Evolutionary conservation across 257 asterid genomes (phyloP).

Genomic region (Petrea volubilis): DNA sequence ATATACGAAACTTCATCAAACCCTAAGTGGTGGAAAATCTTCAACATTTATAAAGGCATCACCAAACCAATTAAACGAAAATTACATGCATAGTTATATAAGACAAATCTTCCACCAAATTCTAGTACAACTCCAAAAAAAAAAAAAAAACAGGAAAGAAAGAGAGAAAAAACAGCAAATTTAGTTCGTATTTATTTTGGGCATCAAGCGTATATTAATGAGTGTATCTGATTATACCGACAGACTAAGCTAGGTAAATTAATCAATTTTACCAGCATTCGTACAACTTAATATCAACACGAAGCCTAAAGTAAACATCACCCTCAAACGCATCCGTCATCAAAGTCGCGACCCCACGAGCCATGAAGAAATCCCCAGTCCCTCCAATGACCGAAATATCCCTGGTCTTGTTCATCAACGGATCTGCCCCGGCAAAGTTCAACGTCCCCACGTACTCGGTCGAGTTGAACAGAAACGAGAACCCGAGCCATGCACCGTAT

Average conservation of each 20-base stretch:
- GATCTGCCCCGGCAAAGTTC: conserved; percentile 70
- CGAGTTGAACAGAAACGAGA: conserved; percentile 63
- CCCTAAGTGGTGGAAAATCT: not conserved
- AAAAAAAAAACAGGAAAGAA: too few relatives aligned
- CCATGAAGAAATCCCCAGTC: conserved; percentile 85
- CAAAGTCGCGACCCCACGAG: conserved; percentile 68
- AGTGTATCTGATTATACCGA: too few relatives aligned
- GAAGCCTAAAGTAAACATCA: conserved; percentile 68
- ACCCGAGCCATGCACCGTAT: conserved; percentile 59
- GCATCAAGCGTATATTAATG: too few relatives aligned
- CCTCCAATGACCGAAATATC: conserved; percentile 81
- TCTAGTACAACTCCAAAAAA: too few relatives aligned
- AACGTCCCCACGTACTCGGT: conserved; percentile 51
- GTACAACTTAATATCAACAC: conserved; percentile 56
- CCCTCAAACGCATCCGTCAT: conserved; percentile 60
- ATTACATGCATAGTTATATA: not conserved
- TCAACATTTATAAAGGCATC: not conserved
- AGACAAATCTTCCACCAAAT: not conserved
- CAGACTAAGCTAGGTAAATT: not conserved
- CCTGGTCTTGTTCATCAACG: conserved; percentile 64
- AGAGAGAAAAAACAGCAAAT: not conserved
- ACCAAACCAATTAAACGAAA: not conserved
- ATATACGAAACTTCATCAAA: not conserved
- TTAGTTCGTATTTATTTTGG: too few relatives aligned
- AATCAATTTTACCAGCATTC: conserved; percentile 59